A percentile compares a stretch with the other conserved stretches of the same genome.
Evolutionary conservation across 1,139 yeast species (phyloP).

Genomic region (Saccharomyces pastorianus): DNA sequence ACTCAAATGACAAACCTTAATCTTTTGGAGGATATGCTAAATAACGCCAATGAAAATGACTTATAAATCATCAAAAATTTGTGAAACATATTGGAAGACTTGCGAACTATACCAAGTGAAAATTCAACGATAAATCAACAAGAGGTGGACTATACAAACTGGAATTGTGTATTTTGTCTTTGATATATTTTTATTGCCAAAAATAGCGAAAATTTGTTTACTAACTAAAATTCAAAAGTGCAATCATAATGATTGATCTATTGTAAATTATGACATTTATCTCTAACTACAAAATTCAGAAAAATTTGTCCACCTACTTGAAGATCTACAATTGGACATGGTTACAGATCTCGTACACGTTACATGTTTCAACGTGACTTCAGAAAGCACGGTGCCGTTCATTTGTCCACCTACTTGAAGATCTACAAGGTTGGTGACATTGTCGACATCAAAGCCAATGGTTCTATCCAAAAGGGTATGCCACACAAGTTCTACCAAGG

Average conservation of each 20-base stretch:
- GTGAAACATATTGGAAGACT: background rate
- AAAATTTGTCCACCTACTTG: conserved; percentile 94
- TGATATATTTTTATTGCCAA: background rate
- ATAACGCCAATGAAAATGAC: background rate
- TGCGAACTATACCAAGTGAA: background rate
- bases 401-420: too few relatives aligned
- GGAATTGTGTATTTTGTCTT: background rate
- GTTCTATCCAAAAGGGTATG: too few relatives aligned
- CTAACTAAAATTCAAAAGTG: background rate
- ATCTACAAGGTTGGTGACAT: too few relatives aligned
- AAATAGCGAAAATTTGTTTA: background rate
- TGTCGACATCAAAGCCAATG: too few relatives aligned
- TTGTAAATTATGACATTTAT: too few relatives aligned
- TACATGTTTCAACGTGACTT: too few relatives aligned
- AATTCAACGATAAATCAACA: background rate
- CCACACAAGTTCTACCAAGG: too few relatives aligned
- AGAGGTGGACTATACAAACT: background rate
- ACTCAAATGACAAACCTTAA: background rate
- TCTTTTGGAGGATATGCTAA: background rate
- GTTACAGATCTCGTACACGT: too few relatives aligned
- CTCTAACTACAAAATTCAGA: too few relatives aligned
- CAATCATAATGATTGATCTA: background rate
- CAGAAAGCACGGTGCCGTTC: too few relatives aligned
- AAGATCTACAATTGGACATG: conserved; percentile 69
- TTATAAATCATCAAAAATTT: too few relatives aligned